Base-by-base conservation (phyloP, 352 stramenopile genomes). In the Sclerospora graminicola region DNA sequence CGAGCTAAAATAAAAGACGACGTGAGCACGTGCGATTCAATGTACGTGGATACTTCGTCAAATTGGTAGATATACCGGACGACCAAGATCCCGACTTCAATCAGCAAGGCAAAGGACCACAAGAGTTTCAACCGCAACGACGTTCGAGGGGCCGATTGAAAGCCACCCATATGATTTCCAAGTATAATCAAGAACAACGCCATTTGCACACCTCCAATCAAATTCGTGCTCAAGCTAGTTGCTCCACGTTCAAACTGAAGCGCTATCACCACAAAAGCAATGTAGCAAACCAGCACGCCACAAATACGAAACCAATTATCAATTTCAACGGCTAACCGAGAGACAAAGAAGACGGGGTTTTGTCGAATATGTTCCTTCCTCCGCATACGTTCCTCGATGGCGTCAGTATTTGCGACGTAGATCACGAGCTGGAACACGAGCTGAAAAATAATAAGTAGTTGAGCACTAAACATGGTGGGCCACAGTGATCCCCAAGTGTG, bases 391-490 rank as follows among this genome's bases (percentile, higher is more conserved):
- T 89, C 69, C 14, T 87, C 58, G 28, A 84, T 85, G 1, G 61
- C 74, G 15, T 84, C 59, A 11, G 66, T 79, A 28, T 85, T 89
- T 0, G 67, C 57, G 10, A 86, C 70, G 32, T 93, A 93, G 5
- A 93, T 79, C 36, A 90, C 77, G 16, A 93, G 63, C 54, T 93
- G 81, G 31, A 89, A 86, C 8, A 93, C 74, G 9, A 93, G 38
- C 48, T 90, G 76, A 13, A 85, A 66, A 21, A 93, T 90, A 36
- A 93, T 87, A 7, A 89, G 41, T 19, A 93, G 63, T 39, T 93
- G 81, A 0, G 81, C 77, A 20, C 61, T 86, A 48, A 90, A 93
- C 0, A 93, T 50, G 1, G 81, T 88, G 14, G 78, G 71, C 72
- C 72, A 93, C 19, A 93, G 47, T 14, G 75, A 74, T 7, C 54